Evolutionary conservation across 2,329 filamentous ascomycete genomes (phyloP).

Genomic region (Aspergillus clavatus): DNA sequence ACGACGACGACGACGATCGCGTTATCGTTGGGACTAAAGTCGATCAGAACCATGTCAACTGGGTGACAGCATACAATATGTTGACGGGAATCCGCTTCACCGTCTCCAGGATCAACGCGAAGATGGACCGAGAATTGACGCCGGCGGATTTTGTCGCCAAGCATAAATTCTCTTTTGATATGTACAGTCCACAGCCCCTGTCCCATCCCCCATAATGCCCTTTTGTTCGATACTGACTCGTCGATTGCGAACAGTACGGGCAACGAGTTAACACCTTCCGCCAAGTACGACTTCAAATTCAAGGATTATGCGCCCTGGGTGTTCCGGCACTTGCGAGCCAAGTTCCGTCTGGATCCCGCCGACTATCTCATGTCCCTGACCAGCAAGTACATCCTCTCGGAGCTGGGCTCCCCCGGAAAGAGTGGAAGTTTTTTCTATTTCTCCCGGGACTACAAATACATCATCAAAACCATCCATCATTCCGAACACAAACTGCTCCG

Average conservation of each 20-base stretch:
- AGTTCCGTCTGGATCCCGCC: slow-evolving; percentile 88
- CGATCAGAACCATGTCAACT: slow-evolving; percentile 94
- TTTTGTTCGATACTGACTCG: slow-evolving; percentile 2
- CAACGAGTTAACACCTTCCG: slow-evolving; percentile 93
- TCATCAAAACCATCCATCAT: slow-evolving; percentile 99
- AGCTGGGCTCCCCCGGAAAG: slow-evolving; percentile 94
- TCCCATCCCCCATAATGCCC: background rate
- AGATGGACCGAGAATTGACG: slow-evolving; percentile 84
- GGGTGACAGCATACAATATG: slow-evolving; percentile 99
- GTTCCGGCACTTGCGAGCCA: slow-evolving; percentile 81
- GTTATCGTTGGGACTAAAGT: slow-evolving; percentile 97
- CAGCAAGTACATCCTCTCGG: slow-evolving; percentile 96
- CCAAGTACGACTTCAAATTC: slow-evolving; percentile 99
- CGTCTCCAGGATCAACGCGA: slow-evolving; percentile 93
- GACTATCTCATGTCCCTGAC: slow-evolving; percentile 98
- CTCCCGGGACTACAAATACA: slow-evolving; percentile 98
- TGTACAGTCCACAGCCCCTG: slow-evolving; percentile 56
- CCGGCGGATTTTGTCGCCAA: slow-evolving; percentile 89
- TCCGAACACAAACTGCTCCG: slow-evolving; percentile 59
- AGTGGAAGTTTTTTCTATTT: slow-evolving; percentile 99
- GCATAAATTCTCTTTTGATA: slow-evolving; percentile 98
- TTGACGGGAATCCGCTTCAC: slow-evolving; percentile 96
- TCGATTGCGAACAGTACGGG: slow-evolving; percentile 61
- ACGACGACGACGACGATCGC: slow-evolving; percentile 83
- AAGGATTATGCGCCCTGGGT: slow-evolving; percentile 99